These are phyloP conservation scores for Herpetospermum pedunculosum DNA, from an alignment of 306 rosid species.

Conservation along the genomic window DNA sequence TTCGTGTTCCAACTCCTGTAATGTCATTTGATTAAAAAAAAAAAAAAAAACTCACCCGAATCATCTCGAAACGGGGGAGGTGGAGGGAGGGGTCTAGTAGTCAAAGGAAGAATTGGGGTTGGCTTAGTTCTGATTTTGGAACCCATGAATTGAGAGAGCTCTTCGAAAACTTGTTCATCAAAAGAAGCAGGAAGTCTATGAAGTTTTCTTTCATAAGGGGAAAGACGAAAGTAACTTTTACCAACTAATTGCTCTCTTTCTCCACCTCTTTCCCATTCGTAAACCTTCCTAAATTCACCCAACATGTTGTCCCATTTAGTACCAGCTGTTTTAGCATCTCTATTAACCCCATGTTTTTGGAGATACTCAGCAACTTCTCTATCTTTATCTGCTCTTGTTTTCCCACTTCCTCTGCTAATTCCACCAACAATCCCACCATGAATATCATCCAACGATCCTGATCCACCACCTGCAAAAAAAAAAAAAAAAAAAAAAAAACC, in stretches of 20 bases:
- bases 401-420: conserved; percentile 38
- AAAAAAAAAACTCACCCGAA: too few species aligned
- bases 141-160: conserved; percentile 85
- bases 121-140: conserved; percentile 59
- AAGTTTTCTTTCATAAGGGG: conserved; percentile 87
- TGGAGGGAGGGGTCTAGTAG: conserved; percentile 36
- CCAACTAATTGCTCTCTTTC: conserved; percentile 65
- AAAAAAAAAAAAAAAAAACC: too few species aligned
- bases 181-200: conserved; percentile 92
- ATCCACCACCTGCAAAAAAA: not conserved
- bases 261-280: conserved; percentile 92
- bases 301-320: conserved; percentile 98
- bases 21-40: not conserved
- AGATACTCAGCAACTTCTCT: conserved; percentile 80
- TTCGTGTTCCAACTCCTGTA: not conserved
- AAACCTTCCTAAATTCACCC: conserved; percentile 91
- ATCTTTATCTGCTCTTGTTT: conserved; percentile 88
- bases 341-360: conserved; percentile 53
- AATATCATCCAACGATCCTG: not conserved
- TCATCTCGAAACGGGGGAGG: conserved; percentile 57
- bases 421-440: not conserved
- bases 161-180: conserved; percentile 93
- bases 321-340: conserved; percentile 84
- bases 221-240: conserved; percentile 87
- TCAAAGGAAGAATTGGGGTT: conserved; percentile 20